Base-by-base conservation (phyloP, 441 rosid genomes). In the Metrosideros polymorpha region DNA sequence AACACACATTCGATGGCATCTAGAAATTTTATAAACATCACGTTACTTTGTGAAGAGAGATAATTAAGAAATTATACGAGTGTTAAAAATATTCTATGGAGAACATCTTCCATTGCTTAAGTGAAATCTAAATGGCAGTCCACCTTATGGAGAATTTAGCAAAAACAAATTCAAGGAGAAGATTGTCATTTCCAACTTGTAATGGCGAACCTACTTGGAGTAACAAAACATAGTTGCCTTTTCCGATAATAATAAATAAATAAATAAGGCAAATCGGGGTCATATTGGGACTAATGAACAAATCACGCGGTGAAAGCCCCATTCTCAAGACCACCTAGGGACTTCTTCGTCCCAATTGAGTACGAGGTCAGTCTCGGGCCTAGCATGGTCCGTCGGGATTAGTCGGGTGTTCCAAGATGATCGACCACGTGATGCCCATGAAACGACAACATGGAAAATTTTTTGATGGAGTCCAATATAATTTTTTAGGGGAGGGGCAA, bases 331-430 rank as follows among this genome's bases (percentile, higher is more conserved):
- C 7, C 25, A 32, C 2, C 25, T 5, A 12, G 4, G 22, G 43
- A 66, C 45, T 32, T 12, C 3, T 61, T 17, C 12, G 0, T 61
- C 75, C 6, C 2, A 4, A 39, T 1, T 1, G 47, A 12, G 9
- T 22, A 71, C 0, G 0, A 0, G 27, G 3, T 39, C 0, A 0
- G 4, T 3, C 8, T 66, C 15, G 0, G 2, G 13, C 0, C 3
- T 1, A 32, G 2, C 2, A 0, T 5, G 12, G 1, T 5, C 1
- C 1, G 30, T 12, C 30, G 61, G 27, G 30, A 56, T 56, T 27
- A 56, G 29, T 27, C 61, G 30, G 61, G 61, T 5, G 15, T 27
- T 56, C 24, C 0, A 7, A 22, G 45, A 39, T 39, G 25, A 13
- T 22, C 47, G 39, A 61, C 12, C 39, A 22, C 5, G 0, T 9